These are phyloP conservation scores for Rhizophlyctis rosea DNA, from an alignment of 192 early-diverging fungal species.

Conservation along the genomic window DNA sequence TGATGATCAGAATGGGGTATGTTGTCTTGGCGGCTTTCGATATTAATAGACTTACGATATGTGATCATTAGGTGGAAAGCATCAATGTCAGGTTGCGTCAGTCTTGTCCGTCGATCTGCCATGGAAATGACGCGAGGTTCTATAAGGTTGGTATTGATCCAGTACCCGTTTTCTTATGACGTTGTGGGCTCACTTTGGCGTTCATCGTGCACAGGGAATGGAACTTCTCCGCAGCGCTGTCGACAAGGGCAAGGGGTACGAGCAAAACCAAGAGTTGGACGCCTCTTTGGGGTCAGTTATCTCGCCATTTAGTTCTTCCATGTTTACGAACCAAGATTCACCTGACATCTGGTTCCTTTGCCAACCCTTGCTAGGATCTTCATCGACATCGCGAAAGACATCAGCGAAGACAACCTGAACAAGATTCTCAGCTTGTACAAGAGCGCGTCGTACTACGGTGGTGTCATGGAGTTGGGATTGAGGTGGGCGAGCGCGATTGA, in stretches of 20 bases:
- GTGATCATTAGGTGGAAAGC: conserved; percentile 48
- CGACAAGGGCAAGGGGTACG: conserved; percentile 5
- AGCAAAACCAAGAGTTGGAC: conserved; percentile 39
- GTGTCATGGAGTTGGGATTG: conserved; percentile 25
- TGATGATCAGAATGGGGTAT: conserved; percentile 23
- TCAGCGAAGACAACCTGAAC: conserved; percentile 25
- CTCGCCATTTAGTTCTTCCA: not conserved
- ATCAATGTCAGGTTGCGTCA: conserved; percentile 62
- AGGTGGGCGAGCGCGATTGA: conserved; percentile 13
- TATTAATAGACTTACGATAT: no score
- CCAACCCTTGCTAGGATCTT: conserved; percentile 15
- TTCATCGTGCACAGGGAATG: conserved; percentile 40
- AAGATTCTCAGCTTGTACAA: conserved; percentile 29
- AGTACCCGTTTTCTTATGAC: conserved; percentile 38
- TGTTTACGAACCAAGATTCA: no score
- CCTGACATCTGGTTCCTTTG: no score
- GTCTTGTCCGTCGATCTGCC: conserved; percentile 65
- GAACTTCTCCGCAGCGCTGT: conserved; percentile 29
- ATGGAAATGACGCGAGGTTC: conserved; percentile 58
- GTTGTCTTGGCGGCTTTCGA: conserved; percentile 4
- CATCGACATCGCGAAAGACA: conserved; percentile 3
- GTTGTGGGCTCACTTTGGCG: conserved; percentile 41
- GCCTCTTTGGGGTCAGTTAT: conserved; percentile 38
- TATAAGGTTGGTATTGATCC: conserved; percentile 52
- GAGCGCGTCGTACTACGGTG: conserved; percentile 11